Evolutionary conservation across 768 basidiomycete species (phyloP).

Genomic region (Coprinopsis marcescibilis): DNA sequence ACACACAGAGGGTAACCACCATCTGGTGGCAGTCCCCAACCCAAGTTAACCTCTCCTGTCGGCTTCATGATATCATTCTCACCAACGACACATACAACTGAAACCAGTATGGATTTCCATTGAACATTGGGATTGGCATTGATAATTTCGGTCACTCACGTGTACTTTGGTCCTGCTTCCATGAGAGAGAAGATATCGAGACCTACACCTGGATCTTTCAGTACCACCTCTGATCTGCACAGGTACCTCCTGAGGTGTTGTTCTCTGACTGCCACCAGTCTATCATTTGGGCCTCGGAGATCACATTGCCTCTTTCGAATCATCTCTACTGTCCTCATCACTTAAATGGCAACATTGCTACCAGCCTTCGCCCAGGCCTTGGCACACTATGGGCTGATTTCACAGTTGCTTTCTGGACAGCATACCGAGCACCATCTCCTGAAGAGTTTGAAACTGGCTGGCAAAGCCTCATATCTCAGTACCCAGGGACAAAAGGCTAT

Average conservation of each 20-base stretch:
- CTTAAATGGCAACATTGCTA: conserved; percentile 20
- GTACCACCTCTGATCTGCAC: conserved; percentile 12
- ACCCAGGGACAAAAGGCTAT: conserved; percentile 19
- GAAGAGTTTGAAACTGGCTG: conserved; percentile 20
- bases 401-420: conserved; percentile 20
- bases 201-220: conserved; percentile 17
- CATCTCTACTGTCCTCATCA: conserved; percentile 23
- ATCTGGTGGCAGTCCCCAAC: conserved; percentile 19
- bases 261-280: conserved; percentile 11
- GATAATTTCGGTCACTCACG: conserved; percentile 15
- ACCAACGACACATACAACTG: conserved; percentile 19
- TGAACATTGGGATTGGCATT: conserved; percentile 19
- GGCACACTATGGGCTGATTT: conserved; percentile 18
- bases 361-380: conserved; percentile 15
- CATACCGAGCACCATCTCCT: conserved; percentile 23
- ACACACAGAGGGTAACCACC: no score
- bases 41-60: conserved; percentile 10
- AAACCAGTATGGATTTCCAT: conserved; percentile 17
- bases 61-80: conserved; percentile 18
- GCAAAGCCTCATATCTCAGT: conserved; percentile 12
- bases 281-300: conserved; percentile 8
- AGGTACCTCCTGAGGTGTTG: conserved; percentile 8
- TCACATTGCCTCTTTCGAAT: conserved; percentile 3
- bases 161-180: conserved; percentile 21
- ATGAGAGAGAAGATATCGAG: conserved; percentile 12